Conservation (phyloP, 148 eudicot species). For the Camellia granthamiana region DNA sequence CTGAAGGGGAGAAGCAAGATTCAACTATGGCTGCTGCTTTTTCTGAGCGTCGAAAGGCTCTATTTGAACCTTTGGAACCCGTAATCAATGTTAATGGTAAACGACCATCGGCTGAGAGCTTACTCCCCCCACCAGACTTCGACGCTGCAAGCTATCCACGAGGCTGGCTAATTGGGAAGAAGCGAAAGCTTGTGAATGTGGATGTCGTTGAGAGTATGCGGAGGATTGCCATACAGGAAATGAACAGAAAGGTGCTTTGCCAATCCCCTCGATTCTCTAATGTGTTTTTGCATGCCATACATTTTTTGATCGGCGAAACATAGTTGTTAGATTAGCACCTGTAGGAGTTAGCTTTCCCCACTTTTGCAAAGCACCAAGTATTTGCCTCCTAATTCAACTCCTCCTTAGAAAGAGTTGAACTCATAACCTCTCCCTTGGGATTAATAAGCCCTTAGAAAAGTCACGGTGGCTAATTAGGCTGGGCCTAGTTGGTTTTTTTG, state of each 20-base stretch:
- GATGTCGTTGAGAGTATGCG: conserved; percentile 98
- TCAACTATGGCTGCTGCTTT: conserved; percentile 41
- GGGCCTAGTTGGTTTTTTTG: no score
- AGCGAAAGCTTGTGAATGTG: conserved; percentile 89
- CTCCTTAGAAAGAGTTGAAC: no score
- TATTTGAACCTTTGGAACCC: conserved; percentile 88
- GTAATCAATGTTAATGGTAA: conserved; percentile 42
- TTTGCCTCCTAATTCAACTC: no score
- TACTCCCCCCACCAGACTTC: conserved; percentile 95
- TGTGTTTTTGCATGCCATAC: neutral
- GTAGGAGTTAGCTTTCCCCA: no score
- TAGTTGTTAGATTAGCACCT: no score
- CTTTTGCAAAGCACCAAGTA: no score
- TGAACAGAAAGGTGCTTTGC: conserved; percentile 83
- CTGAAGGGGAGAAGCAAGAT: conserved; percentile 48
- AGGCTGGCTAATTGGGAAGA: conserved; percentile 94
- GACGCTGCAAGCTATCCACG: conserved; percentile 76
- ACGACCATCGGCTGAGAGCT: conserved; percentile 73
- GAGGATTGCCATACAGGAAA: conserved; percentile 89
- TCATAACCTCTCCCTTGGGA: no score
- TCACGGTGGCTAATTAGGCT: no score
- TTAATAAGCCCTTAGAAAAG: no score
- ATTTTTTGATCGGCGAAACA: no score
- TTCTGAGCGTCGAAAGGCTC: conserved; percentile 80
- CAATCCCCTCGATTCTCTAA: neutral